Evolutionary conservation across 371 early-diverging fungal species (phyloP).

Genomic region (Mucor velutinosus): DNA sequence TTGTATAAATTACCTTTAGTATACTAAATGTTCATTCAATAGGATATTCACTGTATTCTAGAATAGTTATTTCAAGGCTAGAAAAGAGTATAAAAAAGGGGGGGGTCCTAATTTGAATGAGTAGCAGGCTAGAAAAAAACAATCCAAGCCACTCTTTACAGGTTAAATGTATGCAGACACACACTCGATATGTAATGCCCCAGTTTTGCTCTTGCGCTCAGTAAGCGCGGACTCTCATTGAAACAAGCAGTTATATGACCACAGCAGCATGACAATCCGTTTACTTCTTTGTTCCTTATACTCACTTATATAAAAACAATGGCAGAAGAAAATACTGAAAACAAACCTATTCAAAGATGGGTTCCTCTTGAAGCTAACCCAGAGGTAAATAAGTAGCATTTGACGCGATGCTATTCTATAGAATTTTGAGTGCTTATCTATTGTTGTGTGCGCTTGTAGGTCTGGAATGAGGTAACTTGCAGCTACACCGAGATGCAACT

Average conservation of each 20-base stretch:
- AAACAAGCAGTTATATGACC: not conserved
- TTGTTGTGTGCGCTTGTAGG: constrained; percentile 29
- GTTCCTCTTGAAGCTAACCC: constrained; percentile 86
- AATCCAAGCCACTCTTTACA: not conserved
- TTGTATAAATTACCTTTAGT: not conserved
- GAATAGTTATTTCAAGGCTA: not conserved
- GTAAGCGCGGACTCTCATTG: not conserved
- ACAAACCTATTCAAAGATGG: constrained; percentile 46
- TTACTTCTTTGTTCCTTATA: not conserved
- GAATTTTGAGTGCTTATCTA: not conserved
- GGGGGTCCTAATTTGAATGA: not conserved
- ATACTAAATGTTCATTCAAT: not conserved
- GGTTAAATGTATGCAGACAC: not conserved
- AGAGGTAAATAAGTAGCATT: constrained; percentile 48
- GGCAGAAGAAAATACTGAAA: not conserved
- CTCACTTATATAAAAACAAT: not conserved
- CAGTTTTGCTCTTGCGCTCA: not conserved
- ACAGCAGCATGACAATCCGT: not conserved
- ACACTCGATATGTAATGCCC: not conserved
- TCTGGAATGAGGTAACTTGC: constrained; percentile 62
- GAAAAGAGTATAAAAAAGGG: not conserved
- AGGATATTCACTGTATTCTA: not conserved
- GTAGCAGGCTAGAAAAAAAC: not conserved
- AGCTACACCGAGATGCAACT: not conserved
- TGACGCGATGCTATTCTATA: not conserved